These are phyloP conservation scores for Daedaleopsis nitida DNA, from an alignment of 768 basidiomycete genomes.

Conservation along the genomic window DNA sequence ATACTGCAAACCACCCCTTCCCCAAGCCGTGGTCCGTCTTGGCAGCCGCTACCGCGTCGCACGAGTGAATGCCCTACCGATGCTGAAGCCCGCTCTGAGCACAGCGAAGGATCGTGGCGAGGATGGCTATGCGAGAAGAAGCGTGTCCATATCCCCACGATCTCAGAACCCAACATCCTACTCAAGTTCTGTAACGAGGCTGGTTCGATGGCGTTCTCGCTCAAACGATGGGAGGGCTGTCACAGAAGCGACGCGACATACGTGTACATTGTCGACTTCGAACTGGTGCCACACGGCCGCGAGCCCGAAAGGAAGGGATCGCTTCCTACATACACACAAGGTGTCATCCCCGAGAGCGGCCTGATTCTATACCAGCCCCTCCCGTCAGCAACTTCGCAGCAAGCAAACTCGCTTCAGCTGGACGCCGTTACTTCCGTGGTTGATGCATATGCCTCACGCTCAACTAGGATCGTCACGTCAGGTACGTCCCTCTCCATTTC, in stretches of 20 bases:
- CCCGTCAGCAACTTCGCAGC: too few species aligned
- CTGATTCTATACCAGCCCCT: not conserved
- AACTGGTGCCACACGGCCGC: not conserved
- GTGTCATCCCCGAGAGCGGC: not conserved
- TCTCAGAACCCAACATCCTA: not conserved
- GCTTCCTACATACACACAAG: not conserved
- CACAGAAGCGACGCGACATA: not conserved
- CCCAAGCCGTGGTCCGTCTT: too few species aligned
- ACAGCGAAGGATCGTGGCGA: not conserved
- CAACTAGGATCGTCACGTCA: too few species aligned
- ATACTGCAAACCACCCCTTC: too few species aligned
- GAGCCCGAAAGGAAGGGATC: not conserved
- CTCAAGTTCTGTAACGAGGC: not conserved
- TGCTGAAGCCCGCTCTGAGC: not conserved
- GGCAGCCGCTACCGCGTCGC: not conserved
- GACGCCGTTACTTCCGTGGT: too few species aligned
- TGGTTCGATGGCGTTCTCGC: not conserved
- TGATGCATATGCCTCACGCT: too few species aligned
- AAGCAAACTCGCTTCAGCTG: too few species aligned
- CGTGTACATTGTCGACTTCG: not conserved
- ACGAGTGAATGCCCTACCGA: not conserved
- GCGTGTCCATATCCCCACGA: not conserved
- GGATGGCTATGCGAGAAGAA: not conserved
- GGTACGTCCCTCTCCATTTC: too few species aligned
- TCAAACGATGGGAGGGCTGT: not conserved